Evolutionary conservation across 768 basidiomycete species (phyloP).

Genomic region (Tylopilus sp.): DNA sequence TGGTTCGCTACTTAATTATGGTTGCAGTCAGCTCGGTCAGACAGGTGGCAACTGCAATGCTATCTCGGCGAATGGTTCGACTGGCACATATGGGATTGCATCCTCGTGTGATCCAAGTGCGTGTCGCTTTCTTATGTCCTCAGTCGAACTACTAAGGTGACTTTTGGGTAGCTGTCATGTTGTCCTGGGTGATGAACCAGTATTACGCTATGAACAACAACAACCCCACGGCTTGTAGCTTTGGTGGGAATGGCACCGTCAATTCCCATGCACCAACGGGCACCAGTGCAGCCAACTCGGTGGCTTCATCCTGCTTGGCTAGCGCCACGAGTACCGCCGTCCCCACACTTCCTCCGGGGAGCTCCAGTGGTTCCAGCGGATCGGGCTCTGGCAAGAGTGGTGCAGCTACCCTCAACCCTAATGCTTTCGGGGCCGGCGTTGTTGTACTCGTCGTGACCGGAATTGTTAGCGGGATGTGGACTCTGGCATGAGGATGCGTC

Average conservation of each 20-base stretch:
- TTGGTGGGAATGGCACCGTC: slow-evolving; percentile 81
- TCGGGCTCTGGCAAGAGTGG: slow-evolving; percentile 24
- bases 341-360: slow-evolving; percentile 46
- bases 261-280: slow-evolving; percentile 52
- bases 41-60: slow-evolving; percentile 59
- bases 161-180: slow-evolving; percentile 57
- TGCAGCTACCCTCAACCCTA: slow-evolving; percentile 27
- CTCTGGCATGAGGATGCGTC: slow-evolving; percentile 30
- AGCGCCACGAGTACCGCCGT: slow-evolving; percentile 61
- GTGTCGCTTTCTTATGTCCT: slow-evolving; percentile 21
- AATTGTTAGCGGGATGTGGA: slow-evolving; percentile 43
- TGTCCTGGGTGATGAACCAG: slow-evolving; percentile 79
- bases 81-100: slow-evolving; percentile 73
- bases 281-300: slow-evolving; percentile 48
- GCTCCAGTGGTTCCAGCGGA: slow-evolving; percentile 19
- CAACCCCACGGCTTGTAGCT: slow-evolving; percentile 65
- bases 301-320: slow-evolving; percentile 64
- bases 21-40: slow-evolving; percentile 64
- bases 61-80: slow-evolving; percentile 69
- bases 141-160: not conserved
- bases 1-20: slow-evolving; percentile 60
- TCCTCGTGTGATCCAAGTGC: slow-evolving; percentile 78
- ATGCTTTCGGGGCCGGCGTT: slow-evolving; percentile 38
- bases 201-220: slow-evolving; percentile 67
- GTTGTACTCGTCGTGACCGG: slow-evolving; percentile 33